These are phyloP conservation scores for Tuctoria greenei DNA, from an alignment of 176 grass and related monocot genomes.

Conservation along the genomic window DNA sequence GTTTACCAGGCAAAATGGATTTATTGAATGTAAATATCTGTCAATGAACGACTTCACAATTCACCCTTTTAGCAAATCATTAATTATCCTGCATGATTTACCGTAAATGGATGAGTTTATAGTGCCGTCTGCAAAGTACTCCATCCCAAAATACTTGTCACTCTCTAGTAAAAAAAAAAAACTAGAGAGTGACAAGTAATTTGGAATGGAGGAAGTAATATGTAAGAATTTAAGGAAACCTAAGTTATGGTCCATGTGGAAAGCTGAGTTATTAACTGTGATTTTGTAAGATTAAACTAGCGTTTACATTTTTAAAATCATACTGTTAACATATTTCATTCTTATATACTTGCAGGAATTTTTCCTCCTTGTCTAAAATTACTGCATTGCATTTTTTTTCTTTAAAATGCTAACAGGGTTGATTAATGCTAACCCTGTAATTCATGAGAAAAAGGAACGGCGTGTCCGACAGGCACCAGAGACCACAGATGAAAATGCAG, in stretches of 20 bases:
- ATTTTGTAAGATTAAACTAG: neutral
- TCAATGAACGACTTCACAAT: neutral
- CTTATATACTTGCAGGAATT: conserved; percentile 30
- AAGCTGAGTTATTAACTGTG: neutral
- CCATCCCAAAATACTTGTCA: too few relatives aligned
- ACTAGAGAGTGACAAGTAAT: too few relatives aligned
- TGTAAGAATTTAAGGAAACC: neutral
- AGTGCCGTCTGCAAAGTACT: neutral
- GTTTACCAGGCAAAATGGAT: neutral
- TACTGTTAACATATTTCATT: conserved; percentile 11
- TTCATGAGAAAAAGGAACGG: conserved; percentile 81
- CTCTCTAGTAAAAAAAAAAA: too few relatives aligned
- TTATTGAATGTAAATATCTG: neutral
- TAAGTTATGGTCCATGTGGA: neutral
- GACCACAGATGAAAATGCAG: conserved; percentile 60
- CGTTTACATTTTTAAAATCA: neutral
- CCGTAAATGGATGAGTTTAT: neutral
- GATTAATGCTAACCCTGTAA: conserved; percentile 86
- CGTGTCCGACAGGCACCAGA: conserved; percentile 35
- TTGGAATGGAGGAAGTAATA: too few relatives aligned
- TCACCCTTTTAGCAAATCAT: neutral
- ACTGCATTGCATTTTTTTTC: neutral
- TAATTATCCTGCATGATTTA: neutral
- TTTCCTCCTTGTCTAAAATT: neutral
- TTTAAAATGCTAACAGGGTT: conserved; percentile 59